A percentile compares a stretch with the other conserved stretches of the same genome.
phyloP scores from a whole-genome alignment of 2,329 filamentous ascomycete species.

The Sclerotinia borealis region DNA sequence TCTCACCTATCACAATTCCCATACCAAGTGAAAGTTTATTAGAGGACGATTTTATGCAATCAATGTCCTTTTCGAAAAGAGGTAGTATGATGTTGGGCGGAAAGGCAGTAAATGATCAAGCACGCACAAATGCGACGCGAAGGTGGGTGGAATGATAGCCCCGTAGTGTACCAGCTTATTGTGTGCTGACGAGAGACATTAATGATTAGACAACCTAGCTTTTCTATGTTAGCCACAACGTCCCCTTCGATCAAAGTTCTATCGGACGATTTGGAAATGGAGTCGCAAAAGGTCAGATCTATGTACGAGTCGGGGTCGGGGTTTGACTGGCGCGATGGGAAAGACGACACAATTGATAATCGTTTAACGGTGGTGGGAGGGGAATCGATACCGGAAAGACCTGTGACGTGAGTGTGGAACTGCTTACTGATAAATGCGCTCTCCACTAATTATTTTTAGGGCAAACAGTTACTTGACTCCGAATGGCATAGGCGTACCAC shows the following conservation, averaged over 20 bases:
- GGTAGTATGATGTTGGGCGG: conserved; percentile 57
- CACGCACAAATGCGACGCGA: conserved; percentile 20
- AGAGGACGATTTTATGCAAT: conserved; percentile 51
- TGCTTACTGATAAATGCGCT: conserved; percentile 1
- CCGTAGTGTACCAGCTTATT: conserved; percentile 5
- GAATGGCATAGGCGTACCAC: conserved; percentile 8
- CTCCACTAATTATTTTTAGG: conserved; percentile 18
- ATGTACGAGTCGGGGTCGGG: conserved; percentile 31
- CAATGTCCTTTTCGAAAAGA: conserved; percentile 55
- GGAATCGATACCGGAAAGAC: conserved; percentile 11
- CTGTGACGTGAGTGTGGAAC: conserved; percentile 14
- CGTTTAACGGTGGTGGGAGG: conserved; percentile 4
- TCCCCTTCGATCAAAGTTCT: conserved; percentile 24
- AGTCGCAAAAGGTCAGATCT: conserved; percentile 33
- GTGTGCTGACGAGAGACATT: conserved; percentile 15
- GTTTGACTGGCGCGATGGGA: conserved; percentile 26
- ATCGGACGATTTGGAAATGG: conserved; percentile 30
- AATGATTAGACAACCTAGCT: conserved; percentile 27
- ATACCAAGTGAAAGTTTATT: conserved; percentile 52
- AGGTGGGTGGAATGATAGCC: conserved; percentile 19
- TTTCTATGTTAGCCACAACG: conserved; percentile 25
- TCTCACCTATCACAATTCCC: conserved; percentile 47
- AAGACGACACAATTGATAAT: conserved; percentile 12
- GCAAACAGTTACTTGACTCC: conserved; percentile 18
- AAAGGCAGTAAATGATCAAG: conserved; percentile 27